These are phyloP conservation scores for Falciphora oryzae DNA, from an alignment of 2,329 filamentous ascomycete species.

Conservation along the genomic window DNA sequence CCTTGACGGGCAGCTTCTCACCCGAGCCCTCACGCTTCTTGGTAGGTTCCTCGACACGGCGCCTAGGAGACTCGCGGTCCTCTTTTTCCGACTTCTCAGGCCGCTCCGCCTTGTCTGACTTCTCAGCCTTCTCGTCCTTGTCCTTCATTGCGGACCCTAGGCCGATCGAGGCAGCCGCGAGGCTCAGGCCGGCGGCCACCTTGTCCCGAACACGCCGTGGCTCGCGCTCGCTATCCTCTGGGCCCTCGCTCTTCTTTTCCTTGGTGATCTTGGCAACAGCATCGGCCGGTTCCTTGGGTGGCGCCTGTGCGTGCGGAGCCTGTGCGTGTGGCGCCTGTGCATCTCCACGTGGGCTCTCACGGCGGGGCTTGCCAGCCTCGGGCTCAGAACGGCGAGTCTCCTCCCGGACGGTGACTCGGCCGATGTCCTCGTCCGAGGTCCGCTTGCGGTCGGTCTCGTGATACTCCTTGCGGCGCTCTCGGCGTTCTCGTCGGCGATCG, in stretches of 20 bases:
- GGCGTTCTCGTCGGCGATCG: constrained; percentile 14
- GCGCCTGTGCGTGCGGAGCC: too few species aligned
- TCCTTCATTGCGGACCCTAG: constrained; percentile 32
- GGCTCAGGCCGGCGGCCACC: constrained; percentile 39
- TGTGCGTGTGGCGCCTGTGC: background rate
- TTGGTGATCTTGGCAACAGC: constrained; percentile 11
- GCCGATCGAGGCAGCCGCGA: constrained; percentile 43
- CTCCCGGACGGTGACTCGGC: constrained; percentile 14
- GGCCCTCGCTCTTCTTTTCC: constrained; percentile 20
- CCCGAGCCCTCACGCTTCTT: background rate
- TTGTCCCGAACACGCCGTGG: constrained; percentile 42
- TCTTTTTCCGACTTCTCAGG: constrained; percentile 8
- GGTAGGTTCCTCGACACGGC: constrained; percentile 21
- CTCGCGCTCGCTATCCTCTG: constrained; percentile 18
- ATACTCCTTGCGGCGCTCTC: constrained; percentile 19
- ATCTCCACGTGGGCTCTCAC: constrained; percentile 12
- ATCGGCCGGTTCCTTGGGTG: background rate
- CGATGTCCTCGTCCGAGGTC: constrained; percentile 24
- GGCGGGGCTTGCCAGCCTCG: background rate
- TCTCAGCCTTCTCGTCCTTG: constrained; percentile 21
- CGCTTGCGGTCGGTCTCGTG: constrained; percentile 18
- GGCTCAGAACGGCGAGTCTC: constrained; percentile 10
- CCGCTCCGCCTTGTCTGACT: constrained; percentile 19
- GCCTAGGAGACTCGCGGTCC: constrained; percentile 20
- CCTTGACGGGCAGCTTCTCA: constrained; percentile 13